These are phyloP conservation scores for Funneliformis mosseae DNA, from an alignment of 192 early-diverging fungal species.

Conservation along the genomic window DNA sequence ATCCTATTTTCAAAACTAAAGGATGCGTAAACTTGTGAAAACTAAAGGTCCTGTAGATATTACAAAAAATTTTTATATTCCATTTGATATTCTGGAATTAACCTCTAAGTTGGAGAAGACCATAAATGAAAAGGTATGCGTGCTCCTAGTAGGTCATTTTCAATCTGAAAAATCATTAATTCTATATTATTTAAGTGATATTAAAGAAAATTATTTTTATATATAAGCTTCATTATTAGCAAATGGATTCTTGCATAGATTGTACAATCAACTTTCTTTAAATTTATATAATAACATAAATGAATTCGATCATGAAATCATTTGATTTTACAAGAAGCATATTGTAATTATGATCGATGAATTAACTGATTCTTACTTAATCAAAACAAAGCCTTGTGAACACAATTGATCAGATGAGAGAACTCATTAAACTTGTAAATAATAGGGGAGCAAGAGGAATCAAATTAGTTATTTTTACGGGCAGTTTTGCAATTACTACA, in stretches of 20 bases:
- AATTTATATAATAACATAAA: neutral
- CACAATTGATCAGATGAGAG: neutral
- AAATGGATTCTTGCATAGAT: neutral
- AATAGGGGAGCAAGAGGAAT: neutral
- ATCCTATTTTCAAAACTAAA: neutral
- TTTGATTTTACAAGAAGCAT: neutral
- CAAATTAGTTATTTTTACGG: neutral
- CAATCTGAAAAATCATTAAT: neutral
- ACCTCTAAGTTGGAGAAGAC: neutral
- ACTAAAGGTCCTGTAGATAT: neutral
- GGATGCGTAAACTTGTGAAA: neutral
- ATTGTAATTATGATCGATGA: neutral
- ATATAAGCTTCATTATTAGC: neutral
- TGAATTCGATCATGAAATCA: neutral
- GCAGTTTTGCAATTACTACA: neutral
- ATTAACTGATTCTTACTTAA: neutral
- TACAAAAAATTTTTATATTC: neutral
- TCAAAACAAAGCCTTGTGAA: neutral
- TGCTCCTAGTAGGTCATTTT: neutral
- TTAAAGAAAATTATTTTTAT: neutral
- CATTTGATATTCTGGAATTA: neutral
- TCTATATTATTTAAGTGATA: neutral
- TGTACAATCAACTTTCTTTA: neutral
- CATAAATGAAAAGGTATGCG: neutral
- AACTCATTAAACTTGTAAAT: neutral